Base-by-base conservation (phyloP, 352 stramenopile species). In the Globisporangium rhizosaccharum region DNA sequence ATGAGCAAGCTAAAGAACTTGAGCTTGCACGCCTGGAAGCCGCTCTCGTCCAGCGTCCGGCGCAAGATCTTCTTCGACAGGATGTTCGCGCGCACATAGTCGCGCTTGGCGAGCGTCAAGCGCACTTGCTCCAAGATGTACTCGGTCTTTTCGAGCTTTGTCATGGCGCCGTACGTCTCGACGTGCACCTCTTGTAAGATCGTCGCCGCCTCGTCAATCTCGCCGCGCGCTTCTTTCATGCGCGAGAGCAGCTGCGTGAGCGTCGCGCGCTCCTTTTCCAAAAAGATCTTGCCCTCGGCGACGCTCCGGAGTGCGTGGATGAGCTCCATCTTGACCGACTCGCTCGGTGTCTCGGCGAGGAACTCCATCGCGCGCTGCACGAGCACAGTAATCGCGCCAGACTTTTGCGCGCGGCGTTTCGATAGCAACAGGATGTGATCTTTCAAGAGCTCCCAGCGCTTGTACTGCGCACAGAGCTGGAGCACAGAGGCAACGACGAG, bases 41-140 rank as follows among this genome's bases (percentile, higher is more conserved):
- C 85, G 54, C 96, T 81, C 76, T 98, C 94, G 50, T 97, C 81
- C 8, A 99, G 70, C 25, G 87, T 93, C 54, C 97, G 96, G 44
- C 85, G 82, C 65, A 97, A 83, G 36, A 99, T 96, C 78, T 99
- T 99, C 59, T 98, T 97, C 52, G 88, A 88, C 28, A 99, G 73
- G 68, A 99, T 99, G 52, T 89, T 87, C 14, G 96, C 94, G 25
- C 97, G 80, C 59, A 99, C 90, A 66, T 85, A 99, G 79, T 99
- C 97, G 65, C 98, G 96, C 71, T 98, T 98, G 45, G 84, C 87
- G 42, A 99, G 82, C 36, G 93, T 99, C 33, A 99, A 73, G 15
- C 97, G 86, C 70, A 99, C 96, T 76, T 99, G 95, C 70, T 99
- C 96, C 37, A 99, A 74, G 66, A 99, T 99, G 74, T 98, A 99